Conservation (phyloP, 768 basidiomycete species). For the Boletus sp. region DNA sequence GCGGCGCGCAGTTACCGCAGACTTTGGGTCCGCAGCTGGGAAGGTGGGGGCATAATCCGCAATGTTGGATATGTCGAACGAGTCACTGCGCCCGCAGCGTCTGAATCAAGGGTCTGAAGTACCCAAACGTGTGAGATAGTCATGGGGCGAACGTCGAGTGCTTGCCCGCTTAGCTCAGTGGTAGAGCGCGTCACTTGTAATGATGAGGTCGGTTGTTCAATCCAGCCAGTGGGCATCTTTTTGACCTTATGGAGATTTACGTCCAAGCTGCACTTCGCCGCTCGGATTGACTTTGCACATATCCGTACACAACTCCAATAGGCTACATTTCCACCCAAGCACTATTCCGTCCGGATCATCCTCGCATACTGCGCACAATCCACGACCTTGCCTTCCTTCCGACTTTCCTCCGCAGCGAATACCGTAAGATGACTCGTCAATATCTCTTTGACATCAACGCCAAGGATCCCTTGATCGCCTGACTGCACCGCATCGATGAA, state of each 20-base stretch:
- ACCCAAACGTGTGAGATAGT: background rate
- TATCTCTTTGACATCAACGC: slow-evolving; percentile 66
- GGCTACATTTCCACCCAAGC: too few relatives aligned
- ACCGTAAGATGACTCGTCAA: slow-evolving; percentile 79
- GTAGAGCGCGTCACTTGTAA: slow-evolving; percentile 23
- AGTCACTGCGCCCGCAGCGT: background rate
- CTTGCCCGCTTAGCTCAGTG: slow-evolving; percentile 25
- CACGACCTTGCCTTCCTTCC: slow-evolving; percentile 66
- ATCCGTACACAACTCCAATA: too few relatives aligned
- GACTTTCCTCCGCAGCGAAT: slow-evolving; percentile 83
- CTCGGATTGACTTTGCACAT: too few relatives aligned
- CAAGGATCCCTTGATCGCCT: slow-evolving; percentile 61
- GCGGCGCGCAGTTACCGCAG: background rate
- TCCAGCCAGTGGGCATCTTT: slow-evolving; percentile 40
- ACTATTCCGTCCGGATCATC: slow-evolving; percentile 37
- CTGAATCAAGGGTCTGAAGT: background rate
- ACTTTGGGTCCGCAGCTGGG: background rate
- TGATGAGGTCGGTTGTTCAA: slow-evolving; percentile 47
- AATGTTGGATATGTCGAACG: background rate
- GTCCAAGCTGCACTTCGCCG: too few relatives aligned
- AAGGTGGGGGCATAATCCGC: background rate
- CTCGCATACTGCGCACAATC: slow-evolving; percentile 68
- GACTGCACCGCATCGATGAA: slow-evolving; percentile 76
- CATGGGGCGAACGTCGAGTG: slow-evolving; percentile 31
- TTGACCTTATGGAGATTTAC: too few relatives aligned